Conservation (phyloP, 148 eudicot species). For the Fallopia convolvulus region DNA sequence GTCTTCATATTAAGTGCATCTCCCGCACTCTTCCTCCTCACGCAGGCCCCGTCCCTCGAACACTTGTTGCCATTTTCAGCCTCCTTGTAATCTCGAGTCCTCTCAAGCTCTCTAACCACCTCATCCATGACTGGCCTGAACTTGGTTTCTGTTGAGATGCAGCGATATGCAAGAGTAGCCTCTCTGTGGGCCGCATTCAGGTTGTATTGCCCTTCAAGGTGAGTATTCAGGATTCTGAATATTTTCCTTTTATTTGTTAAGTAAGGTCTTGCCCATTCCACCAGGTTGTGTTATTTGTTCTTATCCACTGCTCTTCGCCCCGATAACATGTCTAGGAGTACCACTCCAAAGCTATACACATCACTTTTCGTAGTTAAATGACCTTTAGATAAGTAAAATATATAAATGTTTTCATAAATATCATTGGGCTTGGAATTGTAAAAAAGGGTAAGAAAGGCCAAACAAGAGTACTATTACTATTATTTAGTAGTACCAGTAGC, state of each 20-base stretch:
- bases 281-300: constrained; percentile 73
- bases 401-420: background rate
- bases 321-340: constrained; percentile 69
- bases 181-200: constrained; percentile 52
- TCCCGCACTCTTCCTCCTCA: constrained; percentile 42
- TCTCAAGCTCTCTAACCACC: constrained; percentile 61
- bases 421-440: background rate
- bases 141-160: constrained; percentile 57
- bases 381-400: constrained; percentile 22
- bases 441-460: background rate
- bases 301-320: constrained; percentile 86
- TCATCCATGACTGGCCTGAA: constrained; percentile 72
- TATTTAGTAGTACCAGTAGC: constrained; percentile 68
- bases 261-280: constrained; percentile 90
- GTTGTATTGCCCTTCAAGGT: constrained; percentile 73
- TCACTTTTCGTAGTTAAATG: constrained; percentile 79
- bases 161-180: constrained; percentile 55
- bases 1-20: constrained; percentile 12
- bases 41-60: constrained; percentile 13
- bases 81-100: constrained; percentile 41
- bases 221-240: constrained; percentile 58
- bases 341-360: constrained; percentile 83
- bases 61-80: background rate
- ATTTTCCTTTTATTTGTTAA: constrained; percentile 60
- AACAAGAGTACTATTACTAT: background rate